Percentiles rank a stretch among this genome's conserved stretches.
phyloP scores from a whole-genome alignment of 176 grass and related monocot species.

The Melocanna baccifera region DNA sequence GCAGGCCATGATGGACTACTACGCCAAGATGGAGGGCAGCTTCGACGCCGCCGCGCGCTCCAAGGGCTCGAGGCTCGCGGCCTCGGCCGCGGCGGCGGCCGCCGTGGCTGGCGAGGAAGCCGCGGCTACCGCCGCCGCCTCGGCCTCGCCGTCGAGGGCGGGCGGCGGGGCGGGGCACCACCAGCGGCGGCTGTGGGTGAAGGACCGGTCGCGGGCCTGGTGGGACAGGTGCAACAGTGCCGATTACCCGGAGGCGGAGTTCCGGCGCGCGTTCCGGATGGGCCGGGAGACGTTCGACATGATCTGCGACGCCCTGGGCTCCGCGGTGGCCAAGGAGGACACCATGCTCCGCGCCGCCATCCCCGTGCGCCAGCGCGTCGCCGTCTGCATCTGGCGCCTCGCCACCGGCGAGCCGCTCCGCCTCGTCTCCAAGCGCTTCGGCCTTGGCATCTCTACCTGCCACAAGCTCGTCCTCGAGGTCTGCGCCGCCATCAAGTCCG shows the following conservation, averaged over 20 bases:
- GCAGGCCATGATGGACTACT: slow-evolving; percentile 70
- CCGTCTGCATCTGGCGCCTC: slow-evolving; percentile 91
- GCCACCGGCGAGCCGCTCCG: slow-evolving; percentile 93
- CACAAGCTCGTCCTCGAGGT: slow-evolving; percentile 96
- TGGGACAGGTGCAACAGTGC: slow-evolving; percentile 76
- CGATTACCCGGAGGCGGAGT: slow-evolving; percentile 75
- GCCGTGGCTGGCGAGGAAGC: not conserved
- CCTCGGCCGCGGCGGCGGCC: slow-evolving; percentile 6
- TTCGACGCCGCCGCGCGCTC: slow-evolving; percentile 48
- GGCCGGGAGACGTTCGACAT: slow-evolving; percentile 74
- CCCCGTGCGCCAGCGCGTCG: slow-evolving; percentile 86
- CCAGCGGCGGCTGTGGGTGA: slow-evolving; percentile 83
- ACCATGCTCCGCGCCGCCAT: slow-evolving; percentile 95
- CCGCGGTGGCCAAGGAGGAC: slow-evolving; percentile 90
- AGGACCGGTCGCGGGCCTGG: slow-evolving; percentile 85
- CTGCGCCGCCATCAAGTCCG: slow-evolving; percentile 75
- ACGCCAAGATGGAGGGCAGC: slow-evolving; percentile 66
- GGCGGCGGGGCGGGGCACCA: slow-evolving; percentile 20
- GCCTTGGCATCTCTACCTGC: slow-evolving; percentile 96
- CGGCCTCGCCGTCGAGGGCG: not conserved
- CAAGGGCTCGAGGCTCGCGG: slow-evolving; percentile 37
- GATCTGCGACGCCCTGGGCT: slow-evolving; percentile 76
- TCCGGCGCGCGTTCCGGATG: slow-evolving; percentile 77
- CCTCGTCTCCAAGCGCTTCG: slow-evolving; percentile 91
- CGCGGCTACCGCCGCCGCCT: not conserved